A percentile compares a stretch with the other conserved stretches of the same genome.
phyloP scores from a whole-genome alignment of 805 yeast species.

The Yamadazyma philogaea region DNA sequence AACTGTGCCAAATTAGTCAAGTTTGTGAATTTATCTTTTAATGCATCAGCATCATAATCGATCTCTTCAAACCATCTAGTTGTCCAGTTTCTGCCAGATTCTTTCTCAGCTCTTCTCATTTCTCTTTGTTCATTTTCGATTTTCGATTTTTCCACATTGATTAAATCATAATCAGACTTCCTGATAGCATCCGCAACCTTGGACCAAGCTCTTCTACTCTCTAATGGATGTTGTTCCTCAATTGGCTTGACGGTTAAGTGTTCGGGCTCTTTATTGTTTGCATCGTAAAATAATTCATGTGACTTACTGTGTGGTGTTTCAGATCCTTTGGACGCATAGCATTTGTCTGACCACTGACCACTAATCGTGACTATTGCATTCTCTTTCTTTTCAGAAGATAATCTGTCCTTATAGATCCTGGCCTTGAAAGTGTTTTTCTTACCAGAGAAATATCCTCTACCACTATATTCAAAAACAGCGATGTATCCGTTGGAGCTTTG shows the following conservation, averaged over 20 bases:
- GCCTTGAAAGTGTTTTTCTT: conserved; percentile 93
- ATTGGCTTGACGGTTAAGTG: conserved; percentile 74
- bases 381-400: conserved; percentile 48
- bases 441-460: conserved; percentile 94
- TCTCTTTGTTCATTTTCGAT: conserved; percentile 87
- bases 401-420: conserved; percentile 57
- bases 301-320: conserved; percentile 43
- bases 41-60: conserved; percentile 21
- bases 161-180: conserved; percentile 68
- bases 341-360: conserved; percentile 91
- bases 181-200: conserved; percentile 86
- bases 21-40: conserved; percentile 31
- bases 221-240: conserved; percentile 75
- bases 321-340: conserved; percentile 59
- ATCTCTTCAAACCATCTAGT: conserved; percentile 72
- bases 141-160: conserved; percentile 69
- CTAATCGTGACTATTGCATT: conserved; percentile 72
- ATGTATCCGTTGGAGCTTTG: conserved; percentile 77
- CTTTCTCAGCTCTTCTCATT: conserved; percentile 69
- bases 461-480: conserved; percentile 74
- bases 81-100: conserved; percentile 64
- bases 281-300: conserved; percentile 62
- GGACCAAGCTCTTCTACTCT: conserved; percentile 85
- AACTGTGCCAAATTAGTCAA: conserved; percentile 48
- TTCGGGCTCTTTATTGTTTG: conserved; percentile 47